Base-by-base conservation (phyloP, 257 asterid genomes). In the Striga asiatica region DNA sequence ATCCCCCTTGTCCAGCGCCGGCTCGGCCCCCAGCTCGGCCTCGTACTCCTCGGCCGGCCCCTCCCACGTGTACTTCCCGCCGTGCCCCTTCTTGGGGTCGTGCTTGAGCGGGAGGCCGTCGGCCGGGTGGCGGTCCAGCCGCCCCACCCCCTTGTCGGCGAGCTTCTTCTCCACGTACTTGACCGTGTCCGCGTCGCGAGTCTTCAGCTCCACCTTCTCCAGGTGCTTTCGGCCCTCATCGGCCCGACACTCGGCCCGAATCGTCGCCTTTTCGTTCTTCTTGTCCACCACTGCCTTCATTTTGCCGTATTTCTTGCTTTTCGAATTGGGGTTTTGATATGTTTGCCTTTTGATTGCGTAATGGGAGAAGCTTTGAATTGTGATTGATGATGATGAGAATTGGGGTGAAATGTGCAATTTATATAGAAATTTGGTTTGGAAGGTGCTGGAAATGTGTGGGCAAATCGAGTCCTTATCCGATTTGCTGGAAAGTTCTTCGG, bases 1-100 rank as follows among this genome's bases (percentile, higher is more conserved):
- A 54, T 85, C 95, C 23, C 49, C 72, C 52, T 76, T 74, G 60
- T 84, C 88, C 0, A 79, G n/a, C 3, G 80, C 88, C 13, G 78
- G 43, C 49, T 67, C 82, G 0, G 66, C 65, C n/a, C 58, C 76
- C 20, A 53, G 38, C 72, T 71, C 84, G 1, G 55, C 67, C 64
- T 53, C 67, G 4, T 45, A 71, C 38, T 74, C 92, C 23, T 29
- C 41, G n/a, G 27, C 63, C 1, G 93, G 93, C 7, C 95, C 95
- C 52, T 81, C 89, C 93, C 93, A 81, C 3, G 95, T 81, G 68
- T 69, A 85, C 66, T 79, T 85, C 2, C 93, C 86, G 0, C 94
- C 94, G 48, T 81, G 82, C 3, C 96, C 94, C 22, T 77, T 84
- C 76, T 84, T 88, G 0, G 81, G 89, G 3, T 78, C 78, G 18